Base-by-base conservation (phyloP, 2,329 filamentous ascomycete genomes). In the Hypoxylon sp. region DNA sequence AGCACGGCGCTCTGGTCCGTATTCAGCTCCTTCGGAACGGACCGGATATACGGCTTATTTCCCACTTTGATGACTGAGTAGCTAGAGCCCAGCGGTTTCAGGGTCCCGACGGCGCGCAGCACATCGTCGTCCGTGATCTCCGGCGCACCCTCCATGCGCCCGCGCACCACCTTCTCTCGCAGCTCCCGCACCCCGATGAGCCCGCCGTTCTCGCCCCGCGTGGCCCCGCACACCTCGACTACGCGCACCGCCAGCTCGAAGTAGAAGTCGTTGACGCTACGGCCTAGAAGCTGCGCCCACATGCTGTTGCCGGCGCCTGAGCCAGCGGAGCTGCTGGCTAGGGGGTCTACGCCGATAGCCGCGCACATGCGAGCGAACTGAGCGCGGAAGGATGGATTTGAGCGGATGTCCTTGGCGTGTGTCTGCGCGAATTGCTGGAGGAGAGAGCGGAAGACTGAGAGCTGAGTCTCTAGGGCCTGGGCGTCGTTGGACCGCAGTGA, bases 361-460 rank as follows among this genome's bases (percentile, higher is more conserved):
- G 94, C 90, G 82, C 96, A 99, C 96, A 99, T 99, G 79, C 95
- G 93, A 2, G 96, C 95, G 78, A 99, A 99, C 81, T 99, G 95
- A 34, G 95, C 94, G 67, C 96, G 93, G 80, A 99, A 99, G 7
- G 89, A 91, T 5, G 96, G 96, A 79, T 98, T 94, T 2, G 94
- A 97, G 70, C 95, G 94, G 66, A 99, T 99, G 75, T 97, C 96
- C 77, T 94, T 94, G 73, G 92, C 93, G 85, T 99, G 96, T 53
- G 95, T 97, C 76, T 95, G 87, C 48, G 94, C 93, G 81, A 99
- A 99, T 80, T 97, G 94, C 82, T 98, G 94, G 5, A 99, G 89
- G 10, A 98, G 87, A 17, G 93, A 96, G 77, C 97, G 94, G 86
- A 99, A 99, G 76, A 98, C 94, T 72, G 94, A 91, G 68, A 99